Evolutionary conservation across 441 rosid species (phyloP).

Genomic region (Gossypium lobatum): DNA sequence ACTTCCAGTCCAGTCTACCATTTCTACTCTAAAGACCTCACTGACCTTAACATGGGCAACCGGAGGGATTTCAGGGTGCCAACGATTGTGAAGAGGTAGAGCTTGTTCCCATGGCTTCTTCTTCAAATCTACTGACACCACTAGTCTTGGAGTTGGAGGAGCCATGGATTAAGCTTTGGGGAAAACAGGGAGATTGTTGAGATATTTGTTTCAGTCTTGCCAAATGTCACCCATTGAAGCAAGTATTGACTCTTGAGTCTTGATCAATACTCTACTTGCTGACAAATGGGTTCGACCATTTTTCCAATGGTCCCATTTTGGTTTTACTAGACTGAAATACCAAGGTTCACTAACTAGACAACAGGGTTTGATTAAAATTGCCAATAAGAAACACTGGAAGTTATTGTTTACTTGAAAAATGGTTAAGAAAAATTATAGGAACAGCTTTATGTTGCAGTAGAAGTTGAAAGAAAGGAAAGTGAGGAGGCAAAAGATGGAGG

Average conservation of each 20-base stretch:
- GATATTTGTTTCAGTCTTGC: slow-evolving; percentile 1
- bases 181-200: neutral
- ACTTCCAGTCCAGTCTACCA: slow-evolving; percentile 82
- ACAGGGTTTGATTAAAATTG: neutral
- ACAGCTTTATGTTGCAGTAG: neutral
- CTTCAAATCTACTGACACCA: slow-evolving; percentile 47
- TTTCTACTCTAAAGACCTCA: slow-evolving; percentile 65
- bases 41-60: slow-evolving; percentile 42
- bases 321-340: slow-evolving; percentile 14
- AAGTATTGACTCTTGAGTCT: neutral
- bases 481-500: neutral
- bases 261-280: neutral
- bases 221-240: neutral
- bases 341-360: neutral
- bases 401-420: neutral
- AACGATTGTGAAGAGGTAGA: slow-evolving; percentile 70
- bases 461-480: neutral
- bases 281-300: slow-evolving; percentile 8
- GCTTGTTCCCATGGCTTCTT: slow-evolving; percentile 63
- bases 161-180: slow-evolving; percentile 33
- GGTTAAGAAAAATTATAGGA: neutral
- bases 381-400: neutral
- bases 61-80: slow-evolving; percentile 81
- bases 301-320: slow-evolving; percentile 22
- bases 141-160: slow-evolving; percentile 48